A percentile compares a stretch with the other conserved stretches of the same genome.
Conservation (phyloP, 2,329 filamentous ascomycete genomes). For the Cytospora piceae region DNA sequence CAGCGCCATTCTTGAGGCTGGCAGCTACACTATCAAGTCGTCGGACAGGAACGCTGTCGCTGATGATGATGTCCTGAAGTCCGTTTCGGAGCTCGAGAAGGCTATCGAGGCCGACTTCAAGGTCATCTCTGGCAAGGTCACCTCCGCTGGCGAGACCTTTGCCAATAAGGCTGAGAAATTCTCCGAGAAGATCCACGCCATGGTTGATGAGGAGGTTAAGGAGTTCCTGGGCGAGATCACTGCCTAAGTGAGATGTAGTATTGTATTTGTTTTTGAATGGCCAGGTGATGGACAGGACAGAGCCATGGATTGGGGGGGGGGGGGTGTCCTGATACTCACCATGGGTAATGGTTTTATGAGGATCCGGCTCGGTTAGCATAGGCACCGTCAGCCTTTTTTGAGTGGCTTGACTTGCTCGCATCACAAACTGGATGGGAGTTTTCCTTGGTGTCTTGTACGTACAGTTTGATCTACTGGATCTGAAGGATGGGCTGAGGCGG, state of each 20-base stretch:
- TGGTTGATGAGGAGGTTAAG: constrained; percentile 64
- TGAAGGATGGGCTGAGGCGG: constrained; percentile 5
- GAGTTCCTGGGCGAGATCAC: constrained; percentile 60
- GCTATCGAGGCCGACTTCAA: constrained; percentile 65
- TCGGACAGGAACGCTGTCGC: constrained; percentile 45
- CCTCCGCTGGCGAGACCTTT: constrained; percentile 56
- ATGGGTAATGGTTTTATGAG: not conserved
- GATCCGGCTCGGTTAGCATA: constrained; percentile 16
- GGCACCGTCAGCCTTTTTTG: not conserved
- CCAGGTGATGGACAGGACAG: constrained; percentile 8
- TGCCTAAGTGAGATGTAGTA: constrained; percentile 35
- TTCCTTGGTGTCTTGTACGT: constrained; percentile 3
- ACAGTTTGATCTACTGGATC: constrained; percentile 16
- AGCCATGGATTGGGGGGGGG: not conserved
- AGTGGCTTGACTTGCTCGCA: constrained; percentile 10
- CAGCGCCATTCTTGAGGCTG: constrained; percentile 75
- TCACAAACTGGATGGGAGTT: constrained; percentile 14
- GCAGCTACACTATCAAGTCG: constrained; percentile 66
- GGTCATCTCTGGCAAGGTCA: constrained; percentile 59
- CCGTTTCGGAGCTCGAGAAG: constrained; percentile 64
- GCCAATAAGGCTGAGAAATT: constrained; percentile 63
- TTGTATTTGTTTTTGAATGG: not conserved
- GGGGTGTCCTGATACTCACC: constrained; percentile 6
- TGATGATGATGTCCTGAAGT: constrained; percentile 46
- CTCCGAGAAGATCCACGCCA: constrained; percentile 64